Evolutionary conservation across 371 early-diverging fungal species (phyloP).

Genomic region (Synchytrium microbalum): DNA sequence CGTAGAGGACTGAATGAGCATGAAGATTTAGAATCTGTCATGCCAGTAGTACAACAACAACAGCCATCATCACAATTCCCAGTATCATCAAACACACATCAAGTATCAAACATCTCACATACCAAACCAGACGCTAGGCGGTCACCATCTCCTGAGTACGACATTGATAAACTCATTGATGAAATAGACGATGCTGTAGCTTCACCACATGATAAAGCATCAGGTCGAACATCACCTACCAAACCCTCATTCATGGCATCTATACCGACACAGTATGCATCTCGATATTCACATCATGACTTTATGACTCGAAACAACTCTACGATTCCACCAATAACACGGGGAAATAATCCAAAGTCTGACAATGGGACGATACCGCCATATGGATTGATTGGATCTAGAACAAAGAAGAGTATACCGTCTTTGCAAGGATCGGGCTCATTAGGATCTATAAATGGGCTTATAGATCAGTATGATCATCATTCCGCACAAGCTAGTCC

Average conservation of each 20-base stretch:
- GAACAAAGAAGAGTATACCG: background rate
- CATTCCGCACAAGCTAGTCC: background rate
- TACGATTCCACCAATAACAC: background rate
- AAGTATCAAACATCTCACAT: no score
- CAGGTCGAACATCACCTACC: background rate
- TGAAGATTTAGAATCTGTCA: background rate
- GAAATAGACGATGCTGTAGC: background rate
- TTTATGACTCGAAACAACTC: background rate
- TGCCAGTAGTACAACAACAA: background rate
- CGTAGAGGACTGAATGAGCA: no score
- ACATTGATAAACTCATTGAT: background rate
- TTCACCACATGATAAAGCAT: background rate
- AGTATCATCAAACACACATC: background rate
- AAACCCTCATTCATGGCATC: background rate
- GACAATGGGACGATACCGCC: background rate
- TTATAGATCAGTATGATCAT: background rate
- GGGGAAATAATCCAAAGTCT: background rate
- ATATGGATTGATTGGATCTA: no score
- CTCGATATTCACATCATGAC: background rate
- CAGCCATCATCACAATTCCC: background rate
- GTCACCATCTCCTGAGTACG: background rate
- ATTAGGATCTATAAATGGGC: background rate
- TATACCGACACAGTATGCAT: background rate
- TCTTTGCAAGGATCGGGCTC: background rate
- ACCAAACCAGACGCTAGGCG: no score